Evolutionary conservation across 768 basidiomycete species (phyloP).

Genomic region (Termitomyces bulborhizus): DNA sequence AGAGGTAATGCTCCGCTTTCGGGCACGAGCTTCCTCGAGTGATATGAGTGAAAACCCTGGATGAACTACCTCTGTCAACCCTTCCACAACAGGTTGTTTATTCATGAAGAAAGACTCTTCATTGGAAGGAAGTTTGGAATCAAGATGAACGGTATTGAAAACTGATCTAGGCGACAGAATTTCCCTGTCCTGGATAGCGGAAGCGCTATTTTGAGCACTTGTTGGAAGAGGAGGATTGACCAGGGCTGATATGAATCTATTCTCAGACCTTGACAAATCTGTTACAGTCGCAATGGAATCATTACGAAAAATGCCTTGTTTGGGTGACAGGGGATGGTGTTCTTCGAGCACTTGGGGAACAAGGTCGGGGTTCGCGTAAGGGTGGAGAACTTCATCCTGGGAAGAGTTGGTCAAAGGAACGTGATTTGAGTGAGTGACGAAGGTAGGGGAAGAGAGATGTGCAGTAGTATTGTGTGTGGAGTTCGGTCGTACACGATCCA

Average conservation of each 20-base stretch:
- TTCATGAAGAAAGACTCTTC: conserved; percentile 22
- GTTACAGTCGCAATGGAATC: conserved; percentile 51
- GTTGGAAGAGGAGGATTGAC: conserved; percentile 18
- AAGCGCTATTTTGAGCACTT: conserved; percentile 20
- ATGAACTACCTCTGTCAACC: conserved; percentile 42
- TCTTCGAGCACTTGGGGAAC: conserved; percentile 33
- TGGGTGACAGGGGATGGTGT: conserved; percentile 20
- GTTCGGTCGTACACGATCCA: conserved; percentile 31
- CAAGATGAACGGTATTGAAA: conserved; percentile 21
- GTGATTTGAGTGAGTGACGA: conserved; percentile 20
- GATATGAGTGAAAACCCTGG: conserved; percentile 65
- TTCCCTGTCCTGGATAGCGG: conserved; percentile 40
- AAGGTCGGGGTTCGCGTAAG: conserved; percentile 78
- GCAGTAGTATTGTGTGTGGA: conserved; percentile 23
- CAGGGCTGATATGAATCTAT: conserved; percentile 28
- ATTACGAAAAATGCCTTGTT: conserved; percentile 32
- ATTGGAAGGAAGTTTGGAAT: conserved; percentile 13
- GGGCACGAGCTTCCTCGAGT: conserved; percentile 73
- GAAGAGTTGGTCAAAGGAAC: conserved; percentile 12
- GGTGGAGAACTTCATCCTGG: conserved; percentile 36
- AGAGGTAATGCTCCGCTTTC: conserved; percentile 46
- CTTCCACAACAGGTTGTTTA: conserved; percentile 25
- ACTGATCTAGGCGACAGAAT: conserved; percentile 53
- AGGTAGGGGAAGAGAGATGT: conserved; percentile 21
- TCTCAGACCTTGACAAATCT: conserved; percentile 29